Percentiles rank a stretch among this genome's conserved stretches.
phyloP scores from a whole-genome alignment of 805 yeast genomes.

The Lipomyces sp. region DNA sequence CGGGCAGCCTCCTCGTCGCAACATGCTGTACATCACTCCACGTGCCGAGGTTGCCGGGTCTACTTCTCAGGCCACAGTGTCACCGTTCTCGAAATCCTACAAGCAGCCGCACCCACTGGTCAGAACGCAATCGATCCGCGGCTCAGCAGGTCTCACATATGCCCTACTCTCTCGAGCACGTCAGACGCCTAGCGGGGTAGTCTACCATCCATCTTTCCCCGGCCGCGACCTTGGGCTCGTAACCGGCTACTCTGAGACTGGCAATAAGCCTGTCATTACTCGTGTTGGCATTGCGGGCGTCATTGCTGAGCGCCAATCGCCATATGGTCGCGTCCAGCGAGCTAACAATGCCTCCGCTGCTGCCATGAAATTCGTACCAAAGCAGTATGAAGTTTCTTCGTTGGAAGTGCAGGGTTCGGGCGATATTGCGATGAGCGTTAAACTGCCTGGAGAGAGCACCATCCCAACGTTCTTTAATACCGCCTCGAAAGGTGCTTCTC shows the following conservation, averaged over 20 bases:
- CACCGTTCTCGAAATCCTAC: background rate
- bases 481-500: too few species aligned
- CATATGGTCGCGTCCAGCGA: too few species aligned
- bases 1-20: too few species aligned
- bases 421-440: conserved; percentile 1
- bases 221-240: conserved; percentile 8
- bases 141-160: conserved; percentile 10
- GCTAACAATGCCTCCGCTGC: background rate
- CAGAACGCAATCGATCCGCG: background rate
- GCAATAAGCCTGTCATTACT: background rate
- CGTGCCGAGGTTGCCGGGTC: too few species aligned
- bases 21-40: too few species aligned
- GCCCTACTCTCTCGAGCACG: conserved; percentile 8
- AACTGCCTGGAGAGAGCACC: background rate
- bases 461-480: too few species aligned
- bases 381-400: background rate
- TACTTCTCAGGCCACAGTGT: background rate
- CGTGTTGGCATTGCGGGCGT: conserved; percentile 8
- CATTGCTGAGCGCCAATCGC: background rate
- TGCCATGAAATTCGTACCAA: conserved; percentile 1
- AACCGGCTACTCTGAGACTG: too few species aligned
- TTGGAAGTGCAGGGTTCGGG: conserved; percentile 6
- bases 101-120: conserved; percentile 3
- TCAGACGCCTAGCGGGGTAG: conserved; percentile 3
- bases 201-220: conserved; percentile 5